Base-by-base conservation (phyloP, 2,329 filamentous ascomycete genomes). In the Leptosphaerulina australis region DNA sequence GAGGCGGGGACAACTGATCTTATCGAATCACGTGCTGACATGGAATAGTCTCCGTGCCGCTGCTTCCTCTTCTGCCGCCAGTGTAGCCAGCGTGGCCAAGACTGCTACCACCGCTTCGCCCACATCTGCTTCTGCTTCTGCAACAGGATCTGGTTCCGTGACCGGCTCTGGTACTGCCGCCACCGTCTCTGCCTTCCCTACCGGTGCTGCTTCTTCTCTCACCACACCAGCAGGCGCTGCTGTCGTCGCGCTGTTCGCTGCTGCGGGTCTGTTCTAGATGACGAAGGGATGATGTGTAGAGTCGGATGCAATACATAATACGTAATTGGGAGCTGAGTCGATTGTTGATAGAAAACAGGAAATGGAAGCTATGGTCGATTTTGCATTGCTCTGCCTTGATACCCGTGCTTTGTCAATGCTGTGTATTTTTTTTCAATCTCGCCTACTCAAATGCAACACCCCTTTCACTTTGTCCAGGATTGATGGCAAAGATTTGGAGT, bases 201-300 rank as follows among this genome's bases (percentile, higher is more conserved):
- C 65, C 5, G 57, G 60, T 5, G 60, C 63, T 1, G 55, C 51
- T 0, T 50, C 17, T 1, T 55, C 35, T 4, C 25, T 49, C 2
- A 37, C 48, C 1, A 50, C 50, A 10, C 44, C 53, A 4, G 60
- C 55, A 25, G 60, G 70, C 45, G 59, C 66, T 21, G 55, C 70
- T 2, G 30, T 70, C 18, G 65, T 66, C 41, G 64, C 55, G 9
- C 25, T 62, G 18, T 33, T 64, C 3, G 60, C 58, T 34, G 58
- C 55, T 11, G 55, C 48, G 17, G 51, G 56, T 3, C 25, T 63
- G 14, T 59, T 65, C 31, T 65, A 62, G 37, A 31, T 28, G 44
- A 18, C 4, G n/a, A 24, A 6, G n/a, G 14, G 29, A 14, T 10
- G 7, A 3, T 20, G 17, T 18, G 26, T n/a, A 20, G 21, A 15